A percentile compares a stretch with the other conserved stretches of the same genome.
Evolutionary conservation across 176 grass and related monocot genomes (phyloP).

Genomic region (Themeda triandra): DNA sequence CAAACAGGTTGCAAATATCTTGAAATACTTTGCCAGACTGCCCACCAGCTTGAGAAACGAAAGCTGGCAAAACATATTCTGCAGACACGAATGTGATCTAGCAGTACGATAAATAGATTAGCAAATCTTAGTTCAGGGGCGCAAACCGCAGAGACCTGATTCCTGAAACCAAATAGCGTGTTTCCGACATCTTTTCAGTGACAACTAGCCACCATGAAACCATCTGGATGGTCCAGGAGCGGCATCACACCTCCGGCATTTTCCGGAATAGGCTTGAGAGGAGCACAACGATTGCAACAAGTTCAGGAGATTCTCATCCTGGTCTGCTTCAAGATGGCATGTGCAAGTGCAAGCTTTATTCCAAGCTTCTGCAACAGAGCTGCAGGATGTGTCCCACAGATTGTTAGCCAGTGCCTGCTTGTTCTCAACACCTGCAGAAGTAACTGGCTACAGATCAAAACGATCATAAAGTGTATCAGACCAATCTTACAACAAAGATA

Average conservation of each 20-base stretch:
- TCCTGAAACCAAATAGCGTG: background rate
- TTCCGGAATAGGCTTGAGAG: conserved; percentile 10
- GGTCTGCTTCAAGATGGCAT: conserved; percentile 35
- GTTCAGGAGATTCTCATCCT: conserved; percentile 27
- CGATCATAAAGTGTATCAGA: background rate
- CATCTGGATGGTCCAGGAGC: conserved; percentile 27
- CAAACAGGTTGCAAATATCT: background rate
- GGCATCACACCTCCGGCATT: conserved; percentile 1
- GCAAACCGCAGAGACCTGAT: conserved; percentile 23
- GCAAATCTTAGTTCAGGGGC: background rate
- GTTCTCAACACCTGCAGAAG: conserved; percentile 1
- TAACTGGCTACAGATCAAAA: background rate
- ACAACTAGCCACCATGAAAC: conserved; percentile 16
- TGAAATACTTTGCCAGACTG: background rate
- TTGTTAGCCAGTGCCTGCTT: background rate
- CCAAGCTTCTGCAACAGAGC: conserved; percentile 6
- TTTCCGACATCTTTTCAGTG: conserved; percentile 16
- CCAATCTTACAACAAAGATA: background rate
- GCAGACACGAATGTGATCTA: background rate
- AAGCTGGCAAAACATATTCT: conserved; percentile 21
- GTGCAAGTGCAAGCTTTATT: conserved; percentile 18
- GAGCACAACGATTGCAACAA: conserved; percentile 1
- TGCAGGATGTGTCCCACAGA: background rate
- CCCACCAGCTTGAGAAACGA: background rate
- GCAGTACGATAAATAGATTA: conserved; percentile 28